phyloP scores from a whole-genome alignment of 768 basidiomycete genomes.

The Chalciporus chontae region DNA sequence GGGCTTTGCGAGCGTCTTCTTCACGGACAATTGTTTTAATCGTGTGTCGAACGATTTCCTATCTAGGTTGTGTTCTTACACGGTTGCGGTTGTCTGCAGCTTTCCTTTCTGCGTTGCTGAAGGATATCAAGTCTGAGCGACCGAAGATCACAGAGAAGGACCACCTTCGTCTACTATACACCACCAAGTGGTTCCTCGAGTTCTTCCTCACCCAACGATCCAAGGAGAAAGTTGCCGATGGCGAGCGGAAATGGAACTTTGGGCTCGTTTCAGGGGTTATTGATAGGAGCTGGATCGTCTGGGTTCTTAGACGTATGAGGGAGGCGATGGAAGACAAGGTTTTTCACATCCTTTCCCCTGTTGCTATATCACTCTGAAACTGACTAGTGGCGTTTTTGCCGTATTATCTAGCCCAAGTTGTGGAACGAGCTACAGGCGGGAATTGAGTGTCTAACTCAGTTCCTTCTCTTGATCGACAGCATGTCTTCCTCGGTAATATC shows the following conservation, averaged over 20 bases:
- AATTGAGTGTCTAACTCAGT: slow-evolving; percentile 89
- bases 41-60: slow-evolving; percentile 46
- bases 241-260: slow-evolving; percentile 50
- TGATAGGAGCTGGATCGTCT: slow-evolving; percentile 83
- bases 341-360: slow-evolving; percentile 5
- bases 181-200: slow-evolving; percentile 89
- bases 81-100: slow-evolving; percentile 41
- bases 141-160: slow-evolving; percentile 94
- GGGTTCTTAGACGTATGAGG: slow-evolving; percentile 88
- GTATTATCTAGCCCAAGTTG: slow-evolving; percentile 66
- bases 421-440: slow-evolving; percentile 96
- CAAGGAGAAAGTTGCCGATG: slow-evolving; percentile 32
- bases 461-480: slow-evolving; percentile 82
- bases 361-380: slow-evolving; percentile 1
- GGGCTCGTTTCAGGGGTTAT: slow-evolving; percentile 81
- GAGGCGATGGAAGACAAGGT: slow-evolving; percentile 91
- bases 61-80: slow-evolving; percentile 16
- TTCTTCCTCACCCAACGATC: slow-evolving; percentile 66
- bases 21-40: slow-evolving; percentile 85
- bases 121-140: slow-evolving; percentile 91
- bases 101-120: slow-evolving; percentile 82
- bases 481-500: slow-evolving; percentile 57
- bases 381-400: slow-evolving; percentile 9
- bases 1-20: slow-evolving; percentile 70
- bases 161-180: slow-evolving; percentile 80